A percentile compares a stretch with the other conserved stretches of the same genome.
These are phyloP conservation scores for Trichoderma reesei DNA, from an alignment of 495 filamentous ascomycete genomes.

Conservation along the genomic window DNA sequence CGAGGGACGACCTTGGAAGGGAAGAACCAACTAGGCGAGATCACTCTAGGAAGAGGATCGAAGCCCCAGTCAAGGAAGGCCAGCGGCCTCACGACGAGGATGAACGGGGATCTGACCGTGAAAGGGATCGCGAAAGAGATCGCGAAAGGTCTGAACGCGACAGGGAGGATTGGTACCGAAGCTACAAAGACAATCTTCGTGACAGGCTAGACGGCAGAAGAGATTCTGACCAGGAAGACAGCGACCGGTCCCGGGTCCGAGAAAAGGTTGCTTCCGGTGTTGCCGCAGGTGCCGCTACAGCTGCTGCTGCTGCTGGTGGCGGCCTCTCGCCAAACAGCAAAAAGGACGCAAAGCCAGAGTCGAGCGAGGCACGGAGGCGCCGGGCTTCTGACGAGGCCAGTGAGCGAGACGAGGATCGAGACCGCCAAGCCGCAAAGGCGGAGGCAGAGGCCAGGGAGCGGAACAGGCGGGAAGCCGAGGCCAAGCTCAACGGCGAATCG, in stretches of 20 bases:
- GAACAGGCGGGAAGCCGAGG: slow-evolving; percentile 19
- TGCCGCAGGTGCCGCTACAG: slow-evolving; percentile 22
- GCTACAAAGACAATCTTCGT: slow-evolving; percentile 14
- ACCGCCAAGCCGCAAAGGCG: neutral
- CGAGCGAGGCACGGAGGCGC: slow-evolving; percentile 12
- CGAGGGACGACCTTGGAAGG: slow-evolving; percentile 17
- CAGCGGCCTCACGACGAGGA: slow-evolving; percentile 11
- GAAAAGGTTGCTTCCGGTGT: slow-evolving; percentile 29
- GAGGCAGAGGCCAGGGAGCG: slow-evolving; percentile 11
- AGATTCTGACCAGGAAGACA: slow-evolving; percentile 18
- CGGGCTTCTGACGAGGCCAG: slow-evolving; percentile 1
- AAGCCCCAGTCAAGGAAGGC: slow-evolving; percentile 16
- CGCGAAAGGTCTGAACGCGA: no score
- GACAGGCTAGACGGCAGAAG: neutral
- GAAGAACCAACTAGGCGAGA: neutral
- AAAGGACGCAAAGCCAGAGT: slow-evolving; percentile 23
- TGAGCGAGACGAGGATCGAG: neutral
- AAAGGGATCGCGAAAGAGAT: no score
- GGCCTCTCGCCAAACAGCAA: slow-evolving; percentile 25
- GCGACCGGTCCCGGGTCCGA: slow-evolving; percentile 17
- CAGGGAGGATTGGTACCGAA: slow-evolving; percentile 21
- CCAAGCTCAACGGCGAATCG: slow-evolving; percentile 18
- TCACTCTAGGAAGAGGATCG: neutral
- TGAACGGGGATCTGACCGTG: slow-evolving; percentile 15
- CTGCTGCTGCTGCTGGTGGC: slow-evolving; percentile 17